Evolutionary conservation across 1,284 basidiomycete genomes (phyloP).

Genomic region (Phylloboletellus chloephorus): DNA sequence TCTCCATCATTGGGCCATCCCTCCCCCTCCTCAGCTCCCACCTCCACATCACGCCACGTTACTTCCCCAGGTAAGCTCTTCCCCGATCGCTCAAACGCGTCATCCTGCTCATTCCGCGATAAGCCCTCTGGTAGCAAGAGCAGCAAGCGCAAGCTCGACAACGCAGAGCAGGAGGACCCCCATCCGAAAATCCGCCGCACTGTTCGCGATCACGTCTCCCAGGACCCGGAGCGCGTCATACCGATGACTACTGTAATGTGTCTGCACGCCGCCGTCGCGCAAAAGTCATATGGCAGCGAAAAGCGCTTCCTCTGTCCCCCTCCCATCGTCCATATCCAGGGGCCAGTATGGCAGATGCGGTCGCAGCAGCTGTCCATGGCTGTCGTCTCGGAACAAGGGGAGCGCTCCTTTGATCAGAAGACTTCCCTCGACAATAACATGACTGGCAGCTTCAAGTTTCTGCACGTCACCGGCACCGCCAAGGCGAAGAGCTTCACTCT

Average conservation of each 20-base stretch:
- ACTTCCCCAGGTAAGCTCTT: conserved; percentile 28
- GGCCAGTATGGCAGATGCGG: conserved; percentile 76
- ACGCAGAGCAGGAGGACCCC: conserved; percentile 59
- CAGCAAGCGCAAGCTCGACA: conserved; percentile 71
- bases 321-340: conserved; percentile 82
- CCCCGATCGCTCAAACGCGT: conserved; percentile 30
- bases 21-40: conserved; percentile 26
- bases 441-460: conserved; percentile 83
- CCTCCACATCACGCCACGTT: conserved; percentile 27
- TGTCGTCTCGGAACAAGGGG: conserved; percentile 78
- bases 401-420: conserved; percentile 77
- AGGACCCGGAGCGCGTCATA: conserved; percentile 65
- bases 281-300: conserved; percentile 89
- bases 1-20: conserved; percentile 39
- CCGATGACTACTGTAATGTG: conserved; percentile 88
- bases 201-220: conserved; percentile 70
- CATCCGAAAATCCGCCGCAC: conserved; percentile 76
- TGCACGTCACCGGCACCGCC: conserved; percentile 83
- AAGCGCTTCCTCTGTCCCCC: conserved; percentile 89
- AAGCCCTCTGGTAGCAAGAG: conserved; percentile 33
- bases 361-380: conserved; percentile 78
- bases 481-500: conserved; percentile 88
- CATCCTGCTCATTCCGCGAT: conserved; percentile 19
- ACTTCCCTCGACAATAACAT: conserved; percentile 74
- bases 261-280: conserved; percentile 82